Evolutionary conservation across 805 yeast species (phyloP).

Genomic region (Ogataea pini): DNA sequence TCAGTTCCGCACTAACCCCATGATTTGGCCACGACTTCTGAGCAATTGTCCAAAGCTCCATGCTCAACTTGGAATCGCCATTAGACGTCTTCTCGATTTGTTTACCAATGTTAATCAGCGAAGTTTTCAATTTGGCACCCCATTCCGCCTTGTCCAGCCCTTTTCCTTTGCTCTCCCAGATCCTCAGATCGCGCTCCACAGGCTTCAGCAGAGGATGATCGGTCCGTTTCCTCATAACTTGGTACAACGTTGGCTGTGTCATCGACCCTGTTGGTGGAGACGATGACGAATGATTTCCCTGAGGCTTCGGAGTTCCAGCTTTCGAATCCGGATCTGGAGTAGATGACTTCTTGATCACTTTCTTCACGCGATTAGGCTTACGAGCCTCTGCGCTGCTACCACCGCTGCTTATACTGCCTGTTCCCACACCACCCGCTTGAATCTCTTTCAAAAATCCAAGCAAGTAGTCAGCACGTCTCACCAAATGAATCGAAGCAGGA

Average conservation of each 20-base stretch:
- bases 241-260: conserved; percentile 25
- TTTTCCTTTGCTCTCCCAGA: conserved; percentile 36
- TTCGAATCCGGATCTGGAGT: conserved; percentile 28
- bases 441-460: conserved; percentile 64
- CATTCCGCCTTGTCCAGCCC: conserved; percentile 35
- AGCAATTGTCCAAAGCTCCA: conserved; percentile 34
- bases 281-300: conserved; percentile 11
- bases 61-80: conserved; percentile 22
- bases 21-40: conserved; percentile 37
- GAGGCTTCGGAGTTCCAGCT: conserved; percentile 19
- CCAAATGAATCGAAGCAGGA: conserved; percentile 91
- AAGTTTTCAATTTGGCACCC: conserved; percentile 32
- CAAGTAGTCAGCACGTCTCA: conserved; percentile 88
- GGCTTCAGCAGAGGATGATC: conserved; percentile 22
- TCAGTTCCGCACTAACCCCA: conserved; percentile 32
- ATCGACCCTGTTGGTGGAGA: conserved; percentile 10
- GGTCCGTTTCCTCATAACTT: conserved; percentile 22
- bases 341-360: conserved; percentile 24
- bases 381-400: conserved; percentile 14
- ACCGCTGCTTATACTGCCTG: neutral
- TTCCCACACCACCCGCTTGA: conserved; percentile 4
- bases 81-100: conserved; percentile 32
- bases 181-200: conserved; percentile 31
- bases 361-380: conserved; percentile 26
- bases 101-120: conserved; percentile 33